Percentiles rank a stretch among this genome's conserved stretches.
Evolutionary conservation across 805 yeast species (phyloP).

Genomic region (Spathaspora sp.): DNA sequence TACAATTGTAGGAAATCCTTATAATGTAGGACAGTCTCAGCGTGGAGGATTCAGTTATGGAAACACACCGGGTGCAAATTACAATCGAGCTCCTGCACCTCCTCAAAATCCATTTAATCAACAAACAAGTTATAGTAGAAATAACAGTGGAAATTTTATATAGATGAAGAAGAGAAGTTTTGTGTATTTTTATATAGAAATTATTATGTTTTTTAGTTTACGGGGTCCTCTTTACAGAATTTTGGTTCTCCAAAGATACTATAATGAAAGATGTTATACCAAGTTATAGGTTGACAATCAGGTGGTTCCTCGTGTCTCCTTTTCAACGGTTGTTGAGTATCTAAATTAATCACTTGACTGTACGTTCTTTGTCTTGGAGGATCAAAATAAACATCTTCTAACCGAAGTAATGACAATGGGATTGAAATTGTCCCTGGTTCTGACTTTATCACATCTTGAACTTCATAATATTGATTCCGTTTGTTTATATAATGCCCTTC

Average conservation of each 20-base stretch:
- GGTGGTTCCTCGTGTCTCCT: constrained; percentile 7
- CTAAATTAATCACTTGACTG: constrained; percentile 14
- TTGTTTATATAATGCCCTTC: constrained; percentile 3
- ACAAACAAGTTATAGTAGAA: constrained; percentile 1
- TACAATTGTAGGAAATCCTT: constrained; percentile 40
- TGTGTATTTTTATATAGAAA: background rate
- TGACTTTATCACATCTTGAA: background rate
- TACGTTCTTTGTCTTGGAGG: constrained; percentile 16
- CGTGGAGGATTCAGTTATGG: constrained; percentile 8
- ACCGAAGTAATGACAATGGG: constrained; percentile 18
- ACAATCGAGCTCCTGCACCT: background rate
- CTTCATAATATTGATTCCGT: background rate
- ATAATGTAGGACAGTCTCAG: constrained; percentile 13
- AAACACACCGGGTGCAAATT: background rate
- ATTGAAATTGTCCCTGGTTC: constrained; percentile 11
- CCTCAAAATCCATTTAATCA: constrained; percentile 2
- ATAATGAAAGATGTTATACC: constrained; percentile 50
- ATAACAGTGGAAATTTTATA: constrained; percentile 4
- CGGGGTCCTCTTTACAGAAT: constrained; percentile 20
- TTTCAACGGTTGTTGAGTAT: background rate
- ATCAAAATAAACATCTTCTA: constrained; percentile 8
- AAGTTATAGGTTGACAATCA: constrained; percentile 47
- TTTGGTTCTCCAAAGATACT: constrained; percentile 47
- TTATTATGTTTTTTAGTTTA: background rate
- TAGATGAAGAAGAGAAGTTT: background rate